Evolutionary conservation across 108 stramenopile species (phyloP), one percentile per base, ranked within the genome.

Genomic region (Pseudonitzschia pungens): DNA sequence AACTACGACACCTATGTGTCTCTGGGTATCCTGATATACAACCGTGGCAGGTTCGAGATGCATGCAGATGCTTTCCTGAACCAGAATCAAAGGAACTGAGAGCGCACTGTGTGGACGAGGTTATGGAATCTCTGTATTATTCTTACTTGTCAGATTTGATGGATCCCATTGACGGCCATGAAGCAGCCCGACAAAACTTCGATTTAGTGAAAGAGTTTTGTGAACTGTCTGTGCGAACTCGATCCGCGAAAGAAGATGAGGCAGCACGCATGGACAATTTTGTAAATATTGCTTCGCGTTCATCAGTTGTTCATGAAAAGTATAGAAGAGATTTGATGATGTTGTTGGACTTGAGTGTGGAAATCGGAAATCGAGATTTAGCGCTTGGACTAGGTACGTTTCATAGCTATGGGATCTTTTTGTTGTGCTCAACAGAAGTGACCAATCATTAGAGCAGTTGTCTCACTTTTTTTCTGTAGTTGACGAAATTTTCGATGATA

Each of bases 21-120:
- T 88, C 94, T 22, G 91, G 88, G 24, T 95, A 87, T 71, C 94
- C 94, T 26, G 94, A 95, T 75, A 45, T 95, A 32, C 81, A 75
- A 53, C 90, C 94, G 3, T 87, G 89, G 87, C 85, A 83, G 66
- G 88, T 95, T 26, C 77, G 75, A 58, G 73, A 82, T 56, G 79
- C 79, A 20, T 89, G 86, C 69, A 29, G 80, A 27, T 50, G 28
- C 54, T 9, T 42, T 12, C 41, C 29, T 18, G 18, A 69, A 16
- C 48, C 48, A 2, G 52, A 40, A 0, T 48, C 32, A 7, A 42
- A 42, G 22, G 26, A 67, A 53, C 65, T 40, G 50, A 64, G 62
- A 62, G 45, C 67, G 9, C 59, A 59, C 16, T 59, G 16, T 44
- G 62, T 57, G 1, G 65, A 70, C 14, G 69, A 48, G 15, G 40